These are phyloP conservation scores for Baudoinia panamericana DNA, from an alignment of 495 filamentous ascomycete species.

Conservation along the genomic window DNA sequence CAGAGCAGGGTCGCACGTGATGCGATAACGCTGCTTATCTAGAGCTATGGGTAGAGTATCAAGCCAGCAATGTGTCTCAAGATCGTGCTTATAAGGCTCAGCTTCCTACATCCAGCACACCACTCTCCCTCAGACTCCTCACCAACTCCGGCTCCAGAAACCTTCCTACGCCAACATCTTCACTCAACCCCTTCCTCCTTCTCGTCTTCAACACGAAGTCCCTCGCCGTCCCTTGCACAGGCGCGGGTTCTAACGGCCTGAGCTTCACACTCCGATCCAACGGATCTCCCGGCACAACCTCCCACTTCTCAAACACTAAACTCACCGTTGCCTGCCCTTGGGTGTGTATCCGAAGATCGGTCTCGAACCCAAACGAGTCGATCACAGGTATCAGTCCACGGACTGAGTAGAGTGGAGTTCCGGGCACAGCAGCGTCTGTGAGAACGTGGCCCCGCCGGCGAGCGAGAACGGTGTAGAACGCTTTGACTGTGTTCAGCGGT, in stretches of 20 bases:
- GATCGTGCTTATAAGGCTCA: too few species aligned
- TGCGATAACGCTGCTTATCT: too few species aligned
- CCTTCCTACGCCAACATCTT: slow-evolving; percentile 89
- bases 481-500: slow-evolving; percentile 75
- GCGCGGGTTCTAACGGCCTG: slow-evolving; percentile 73
- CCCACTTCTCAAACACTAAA: slow-evolving; percentile 94
- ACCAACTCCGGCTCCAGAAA: slow-evolving; percentile 92
- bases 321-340: slow-evolving; percentile 82
- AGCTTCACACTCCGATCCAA: slow-evolving; percentile 75
- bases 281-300: slow-evolving; percentile 86
- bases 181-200: slow-evolving; percentile 80
- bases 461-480: slow-evolving; percentile 82
- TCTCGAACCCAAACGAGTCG: slow-evolving; percentile 95
- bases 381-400: slow-evolving; percentile 87
- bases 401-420: slow-evolving; percentile 83
- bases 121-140: slow-evolving; percentile 74
- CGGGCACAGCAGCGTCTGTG: slow-evolving; percentile 81
- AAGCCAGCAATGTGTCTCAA: too few species aligned
- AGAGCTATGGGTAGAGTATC: too few species aligned
- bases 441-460: slow-evolving; percentile 84
- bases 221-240: slow-evolving; percentile 71
- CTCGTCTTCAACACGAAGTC: slow-evolving; percentile 96
- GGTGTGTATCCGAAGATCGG: slow-evolving; percentile 88
- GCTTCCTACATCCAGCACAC: slow-evolving; percentile 75
- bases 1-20: too few species aligned